Evolutionary conservation across 768 basidiomycete genomes (phyloP), one percentile per base, ranked within the genome.

Genomic region (Suillus weaverae): DNA sequence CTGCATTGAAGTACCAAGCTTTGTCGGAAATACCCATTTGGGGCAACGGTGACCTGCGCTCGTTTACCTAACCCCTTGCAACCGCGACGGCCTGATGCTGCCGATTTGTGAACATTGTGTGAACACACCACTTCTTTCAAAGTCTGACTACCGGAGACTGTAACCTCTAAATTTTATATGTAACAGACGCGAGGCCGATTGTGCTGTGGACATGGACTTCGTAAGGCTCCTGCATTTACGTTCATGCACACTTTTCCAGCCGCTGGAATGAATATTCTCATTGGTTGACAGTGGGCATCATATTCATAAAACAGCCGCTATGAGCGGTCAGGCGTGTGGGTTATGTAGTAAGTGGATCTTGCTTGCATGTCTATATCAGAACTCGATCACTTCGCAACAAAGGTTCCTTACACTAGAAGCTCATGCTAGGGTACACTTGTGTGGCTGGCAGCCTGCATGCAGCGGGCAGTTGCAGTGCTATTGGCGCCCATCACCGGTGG

Each of bases 21-120:
- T 54, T 54, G 53, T 54, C 53, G 53, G 53, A 33, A 54, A 54
- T n/a, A 11, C 53, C 53, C 53, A 54, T 54, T 54, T 54, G 20
- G 10, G 53, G 53, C 51, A 26, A 32, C n/a, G n/a, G n/a, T n/a
- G n/a, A 53, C 50, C 26, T 48, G 22, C 50, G 32, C 44, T 5
- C n/a, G 18, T 51, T 30, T 51, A 50, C 30, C 30, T 18, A 14
- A 18, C 26, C 20, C 11, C 53, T 33, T 53, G 20, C 10, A 53
- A 53, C 51, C 20, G 18, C 3, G 10, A 33, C 51, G 18, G 51
- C 51, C 32, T 20, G 51, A n/a, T n/a, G n/a, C n/a, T n/a, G 26
- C 26, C 5, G 51, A 53, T 32, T 32, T 50, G 48, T 26, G 26
- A 50, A 30, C 30, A 53, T 9, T 32, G 18, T 50, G 48, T 26